These are phyloP conservation scores for Pichia rugopelliculosa DNA, from an alignment of 805 yeast genomes.

Conservation along the genomic window DNA sequence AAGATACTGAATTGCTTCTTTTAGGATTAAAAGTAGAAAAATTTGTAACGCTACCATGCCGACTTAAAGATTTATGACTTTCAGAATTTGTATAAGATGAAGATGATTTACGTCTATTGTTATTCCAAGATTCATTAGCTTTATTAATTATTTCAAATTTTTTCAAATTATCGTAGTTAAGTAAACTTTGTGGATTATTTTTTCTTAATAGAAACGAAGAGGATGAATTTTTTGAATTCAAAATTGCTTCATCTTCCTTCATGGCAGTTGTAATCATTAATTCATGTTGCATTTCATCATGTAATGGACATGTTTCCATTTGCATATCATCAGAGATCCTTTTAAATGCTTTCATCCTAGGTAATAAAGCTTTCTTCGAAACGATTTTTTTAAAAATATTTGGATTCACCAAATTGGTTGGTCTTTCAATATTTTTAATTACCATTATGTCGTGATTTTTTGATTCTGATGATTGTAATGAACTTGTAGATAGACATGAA, in stretches of 20 bases:
- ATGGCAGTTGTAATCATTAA: conserved; percentile 27
- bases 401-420: conserved; percentile 1
- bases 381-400: conserved; percentile 26
- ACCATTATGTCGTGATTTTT: background rate
- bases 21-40: background rate
- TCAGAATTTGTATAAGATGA: conserved; percentile 12
- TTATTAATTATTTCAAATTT: conserved; percentile 29
- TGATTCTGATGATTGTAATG: background rate
- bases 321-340: conserved; percentile 29
- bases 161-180: conserved; percentile 21
- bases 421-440: no score
- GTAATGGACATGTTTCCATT: conserved; percentile 28
- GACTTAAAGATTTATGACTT: conserved; percentile 5
- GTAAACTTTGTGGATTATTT: background rate
- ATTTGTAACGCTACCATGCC: conserved; percentile 7
- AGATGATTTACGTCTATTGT: conserved; percentile 17
- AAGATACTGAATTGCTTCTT: background rate
- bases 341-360: conserved; percentile 30
- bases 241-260: conserved; percentile 24
- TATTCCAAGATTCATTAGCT: conserved; percentile 32
- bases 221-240: conserved; percentile 13
- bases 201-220: conserved; percentile 1
- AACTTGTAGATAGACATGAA: background rate
- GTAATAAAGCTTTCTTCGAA: conserved; percentile 24
- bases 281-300: conserved; percentile 31